A percentile compares a stretch with the other conserved stretches of the same genome.
phyloP scores from a whole-genome alignment of 2,329 filamentous ascomycete species.

The Setomelanomma holmii region DNA sequence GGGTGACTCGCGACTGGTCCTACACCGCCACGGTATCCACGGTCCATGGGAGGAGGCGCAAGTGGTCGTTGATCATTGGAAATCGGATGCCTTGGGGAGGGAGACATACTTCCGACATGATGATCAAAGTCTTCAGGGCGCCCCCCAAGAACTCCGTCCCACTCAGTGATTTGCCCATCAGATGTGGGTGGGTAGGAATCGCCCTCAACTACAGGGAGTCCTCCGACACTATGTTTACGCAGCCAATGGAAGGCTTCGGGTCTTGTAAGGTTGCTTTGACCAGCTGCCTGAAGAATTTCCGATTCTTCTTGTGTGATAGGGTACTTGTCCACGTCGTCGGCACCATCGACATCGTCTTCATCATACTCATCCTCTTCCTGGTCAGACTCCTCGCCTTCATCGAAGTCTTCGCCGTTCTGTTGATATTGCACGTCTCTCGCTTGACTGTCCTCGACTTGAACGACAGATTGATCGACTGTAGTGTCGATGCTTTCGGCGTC shows the following conservation, averaged over 20 bases:
- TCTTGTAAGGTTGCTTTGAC: too few relatives aligned
- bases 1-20: neutral
- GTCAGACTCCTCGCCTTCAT: constrained; percentile 7
- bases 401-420: neutral
- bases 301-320: too few relatives aligned
- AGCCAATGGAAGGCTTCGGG: too few relatives aligned
- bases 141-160: constrained; percentile 14
- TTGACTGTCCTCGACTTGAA: constrained; percentile 28
- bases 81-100: constrained; percentile 14
- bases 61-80: constrained; percentile 4
- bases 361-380: constrained; percentile 15
- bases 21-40: neutral
- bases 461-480: constrained; percentile 32
- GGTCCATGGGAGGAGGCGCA: neutral
- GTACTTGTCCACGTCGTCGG: neutral
- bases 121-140: constrained; percentile 13
- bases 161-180: constrained; percentile 35
- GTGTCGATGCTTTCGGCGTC: constrained; percentile 48
- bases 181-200: constrained; percentile 50
- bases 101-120: constrained; percentile 7
- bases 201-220: constrained; percentile 25
- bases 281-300: too few relatives aligned
- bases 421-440: constrained; percentile 1
- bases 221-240: too few relatives aligned
- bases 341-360: constrained; percentile 1